A percentile compares a stretch with the other conserved stretches of the same genome.
Evolutionary conservation across 306 rosid species (phyloP).

Genomic region (cucumber (Cucumis sativus)): Cucumber_9930_V3 NC_026658.2:19450001-19450500

Average conservation of each 20-base stretch:
- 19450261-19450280: not conserved
- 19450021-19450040: too few relatives aligned
- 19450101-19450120: too few relatives aligned
- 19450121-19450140: too few relatives aligned
- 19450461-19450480: constrained; percentile 83
- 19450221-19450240: too few relatives aligned
- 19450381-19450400: not conserved
- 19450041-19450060: too few relatives aligned
- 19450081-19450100: too few relatives aligned
- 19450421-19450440: not conserved
- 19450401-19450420: not conserved
- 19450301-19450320: not conserved
- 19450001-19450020: too few relatives aligned
- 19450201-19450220: too few relatives aligned
- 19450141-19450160: too few relatives aligned
- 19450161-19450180: too few relatives aligned
- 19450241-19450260: not conserved
- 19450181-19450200: too few relatives aligned
- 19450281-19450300: not conserved
- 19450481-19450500: constrained; percentile 94
- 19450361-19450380: not conserved
- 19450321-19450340: not conserved
- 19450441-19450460: not conserved
- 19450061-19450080: too few relatives aligned
- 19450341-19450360: not conserved